A percentile compares a stretch with the other conserved stretches of the same genome.
Conservation (phyloP, 1,284 basidiomycete genomes). For the Pseudomicrostroma phylloplanum region DNA sequence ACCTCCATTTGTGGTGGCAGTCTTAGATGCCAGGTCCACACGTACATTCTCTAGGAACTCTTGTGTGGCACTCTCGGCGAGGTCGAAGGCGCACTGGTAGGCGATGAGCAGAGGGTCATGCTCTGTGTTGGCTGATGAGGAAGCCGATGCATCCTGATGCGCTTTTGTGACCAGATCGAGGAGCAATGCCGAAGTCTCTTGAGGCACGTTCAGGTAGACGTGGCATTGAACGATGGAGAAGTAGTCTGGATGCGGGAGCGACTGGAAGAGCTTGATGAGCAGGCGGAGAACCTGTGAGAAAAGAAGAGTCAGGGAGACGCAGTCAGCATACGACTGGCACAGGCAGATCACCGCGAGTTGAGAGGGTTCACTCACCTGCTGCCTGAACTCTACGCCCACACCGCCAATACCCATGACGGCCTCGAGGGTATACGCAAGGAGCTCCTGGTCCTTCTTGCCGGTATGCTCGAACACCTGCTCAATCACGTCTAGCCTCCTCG, state of each 20-base stretch:
- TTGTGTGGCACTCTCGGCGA: constrained; percentile 50
- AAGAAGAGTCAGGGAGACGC: background rate
- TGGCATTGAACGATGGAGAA: constrained; percentile 50
- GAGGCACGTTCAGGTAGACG: constrained; percentile 47
- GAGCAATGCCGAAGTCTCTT: constrained; percentile 38
- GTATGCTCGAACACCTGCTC: constrained; percentile 35
- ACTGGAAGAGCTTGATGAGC: constrained; percentile 49
- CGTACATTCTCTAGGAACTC: constrained; percentile 48
- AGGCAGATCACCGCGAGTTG: too few species aligned
- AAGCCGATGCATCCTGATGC: constrained; percentile 28
- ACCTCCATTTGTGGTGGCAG: constrained; percentile 8
- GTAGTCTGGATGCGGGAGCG: constrained; percentile 42
- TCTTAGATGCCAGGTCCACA: constrained; percentile 25
- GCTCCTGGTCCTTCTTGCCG: constrained; percentile 34
- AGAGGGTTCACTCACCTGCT: constrained; percentile 9
- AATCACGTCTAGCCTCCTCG: constrained; percentile 44
- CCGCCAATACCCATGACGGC: constrained; percentile 39
- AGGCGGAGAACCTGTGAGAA: constrained; percentile 32
- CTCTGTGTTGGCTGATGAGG: constrained; percentile 34
- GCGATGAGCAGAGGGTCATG: constrained; percentile 43
- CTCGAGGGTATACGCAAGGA: constrained; percentile 48
- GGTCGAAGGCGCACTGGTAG: constrained; percentile 49
- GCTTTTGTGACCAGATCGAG: constrained; percentile 39
- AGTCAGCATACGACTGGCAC: too few species aligned
- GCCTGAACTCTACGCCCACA: constrained; percentile 3